phyloP scores from a whole-genome alignment of 1,139 yeast genomes.

The Candida glucosophila region DNA sequence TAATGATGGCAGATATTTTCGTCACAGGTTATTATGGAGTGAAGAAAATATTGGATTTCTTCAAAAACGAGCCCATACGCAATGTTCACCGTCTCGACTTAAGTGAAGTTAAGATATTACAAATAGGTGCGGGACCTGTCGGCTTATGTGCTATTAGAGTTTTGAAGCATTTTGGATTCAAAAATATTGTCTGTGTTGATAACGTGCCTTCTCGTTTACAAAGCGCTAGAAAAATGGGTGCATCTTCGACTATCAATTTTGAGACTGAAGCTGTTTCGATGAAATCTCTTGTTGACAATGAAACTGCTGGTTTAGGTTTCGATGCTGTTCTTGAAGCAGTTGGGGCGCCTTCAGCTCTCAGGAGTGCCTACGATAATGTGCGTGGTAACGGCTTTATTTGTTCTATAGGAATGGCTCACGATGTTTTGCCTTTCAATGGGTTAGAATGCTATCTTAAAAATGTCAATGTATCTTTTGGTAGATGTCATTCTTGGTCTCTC shows the following conservation, averaged over 20 bases:
- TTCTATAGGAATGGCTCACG: conserved; percentile 58
- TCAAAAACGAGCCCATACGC: conserved; percentile 14
- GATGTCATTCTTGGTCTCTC: conserved; percentile 56
- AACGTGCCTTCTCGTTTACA: conserved; percentile 39
- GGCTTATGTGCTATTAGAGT: conserved; percentile 48
- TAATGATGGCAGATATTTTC: conserved; percentile 60
- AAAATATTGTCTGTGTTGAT: conserved; percentile 42
- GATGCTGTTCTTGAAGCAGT: conserved; percentile 56
- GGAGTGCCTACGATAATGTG: conserved; percentile 43
- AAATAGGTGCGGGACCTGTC: conserved; percentile 61
- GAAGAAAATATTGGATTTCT: conserved; percentile 38
- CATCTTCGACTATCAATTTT: conserved; percentile 32
- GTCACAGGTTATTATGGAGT: conserved; percentile 58
- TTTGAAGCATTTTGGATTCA: conserved; percentile 38
- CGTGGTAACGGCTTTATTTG: conserved; percentile 53
- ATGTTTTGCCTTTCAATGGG: conserved; percentile 48
- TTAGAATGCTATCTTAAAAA: conserved; percentile 53
- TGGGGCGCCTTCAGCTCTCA: conserved; percentile 43
- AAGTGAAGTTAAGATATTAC: conserved; percentile 34
- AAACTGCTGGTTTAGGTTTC: conserved; percentile 34
- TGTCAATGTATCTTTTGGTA: conserved; percentile 50
- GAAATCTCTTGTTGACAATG: conserved; percentile 14
- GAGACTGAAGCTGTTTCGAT: conserved; percentile 22
- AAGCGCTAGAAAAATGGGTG: conserved; percentile 40
- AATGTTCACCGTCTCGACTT: conserved; percentile 10